Evolutionary conservation across 345 rosid species (phyloP).

Genomic region (Leavenworthia alabamica): DNA sequence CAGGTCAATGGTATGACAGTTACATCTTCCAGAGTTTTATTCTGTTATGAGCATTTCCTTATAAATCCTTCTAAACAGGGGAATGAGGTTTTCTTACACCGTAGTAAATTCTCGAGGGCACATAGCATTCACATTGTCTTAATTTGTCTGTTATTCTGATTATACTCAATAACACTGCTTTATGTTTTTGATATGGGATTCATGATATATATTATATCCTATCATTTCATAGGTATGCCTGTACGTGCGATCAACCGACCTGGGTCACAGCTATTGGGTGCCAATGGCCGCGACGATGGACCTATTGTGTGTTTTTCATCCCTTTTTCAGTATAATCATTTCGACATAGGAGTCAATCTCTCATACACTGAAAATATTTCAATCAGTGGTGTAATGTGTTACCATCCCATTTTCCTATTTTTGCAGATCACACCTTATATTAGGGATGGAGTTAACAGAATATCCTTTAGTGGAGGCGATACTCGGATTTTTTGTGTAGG

Average conservation of each 20-base stretch:
- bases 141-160: background rate
- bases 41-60: background rate
- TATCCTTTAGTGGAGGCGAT: slow-evolving; percentile 63
- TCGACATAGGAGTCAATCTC: slow-evolving; percentile 2
- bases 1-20: slow-evolving; percentile 79
- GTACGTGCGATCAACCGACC: slow-evolving; percentile 81
- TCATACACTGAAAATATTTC: background rate
- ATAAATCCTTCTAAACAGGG: background rate
- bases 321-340: slow-evolving; percentile 11
- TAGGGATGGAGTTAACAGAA: slow-evolving; percentile 74
- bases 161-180: background rate
- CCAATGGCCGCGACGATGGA: slow-evolving; percentile 95
- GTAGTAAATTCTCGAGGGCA: background rate
- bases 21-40: slow-evolving; percentile 1
- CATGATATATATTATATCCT: slow-evolving; percentile 2
- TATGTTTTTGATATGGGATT: slow-evolving; percentile 2
- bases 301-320: slow-evolving; percentile 55
- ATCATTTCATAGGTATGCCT: slow-evolving; percentile 40
- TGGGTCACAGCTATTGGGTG: slow-evolving; percentile 80
- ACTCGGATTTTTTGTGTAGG: slow-evolving; percentile 77
- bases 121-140: background rate
- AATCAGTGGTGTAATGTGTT: background rate
- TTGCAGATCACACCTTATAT: slow-evolving; percentile 56
- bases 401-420: slow-evolving; percentile 13
- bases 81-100: background rate